Base-by-base conservation (phyloP, 805 yeast species). In the Ogataea saltuana region DNA sequence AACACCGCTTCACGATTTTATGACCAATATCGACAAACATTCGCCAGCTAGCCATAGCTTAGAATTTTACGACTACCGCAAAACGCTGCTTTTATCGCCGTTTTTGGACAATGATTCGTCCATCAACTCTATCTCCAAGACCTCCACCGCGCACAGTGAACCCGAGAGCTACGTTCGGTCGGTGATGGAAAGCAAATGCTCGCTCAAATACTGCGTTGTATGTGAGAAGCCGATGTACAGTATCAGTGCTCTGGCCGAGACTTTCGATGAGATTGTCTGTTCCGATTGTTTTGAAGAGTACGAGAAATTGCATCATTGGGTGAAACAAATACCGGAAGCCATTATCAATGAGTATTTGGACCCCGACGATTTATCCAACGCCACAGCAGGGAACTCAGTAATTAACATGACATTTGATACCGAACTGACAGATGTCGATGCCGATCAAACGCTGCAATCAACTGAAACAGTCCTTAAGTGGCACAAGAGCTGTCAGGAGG, bases 221-320 rank as follows among this genome's bases (percentile, higher is more conserved):
- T 84, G 91, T 60, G 87, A 82, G 28, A 75, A 73, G 41, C 86
- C 88, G 12, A 59, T 84, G 21, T 84, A 83, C 58, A 88, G 83
- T 45, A 51, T 81, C 60, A 66, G 84, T 68, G 53, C 65, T 15
- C 48, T 64, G 16, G 52, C 55, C 13, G 45, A 45, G 5, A 50
- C 51, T 8, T 67, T 50, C 48, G 67, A 69, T 30, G 87, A 83
- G 53, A 74, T 83, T 45, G 82, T 83, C 0, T 83, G 89, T 53
- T 73, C 76, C 36, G 73, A 72, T 41, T 83, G 89, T 51, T 75
- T 81, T 11, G 78, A 68, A 39, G 70, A 67, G 16, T 64, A 61
- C 42, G 67, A 64, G 33, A 54, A 47, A 26, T 23, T 60, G 6
- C 45, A 46, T 21, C 44, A 41, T 18, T 21, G 54, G 8, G 25